Evolutionary conservation across 306 rosid genomes (phyloP).

Genomic region (Abrus precatorius): DNA sequence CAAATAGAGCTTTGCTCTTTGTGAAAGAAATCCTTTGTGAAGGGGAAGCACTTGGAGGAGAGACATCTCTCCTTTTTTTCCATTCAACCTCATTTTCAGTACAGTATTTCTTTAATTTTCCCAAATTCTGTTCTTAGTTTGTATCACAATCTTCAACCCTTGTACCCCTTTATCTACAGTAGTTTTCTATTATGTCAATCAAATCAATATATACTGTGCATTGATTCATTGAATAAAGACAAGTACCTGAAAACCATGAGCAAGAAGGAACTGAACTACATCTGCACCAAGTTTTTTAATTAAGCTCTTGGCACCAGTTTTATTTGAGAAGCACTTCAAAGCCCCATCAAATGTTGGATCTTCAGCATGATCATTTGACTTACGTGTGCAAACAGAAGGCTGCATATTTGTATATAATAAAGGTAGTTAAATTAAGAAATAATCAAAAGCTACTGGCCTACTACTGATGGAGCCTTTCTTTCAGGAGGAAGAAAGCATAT

Average conservation of each 20-base stretch:
- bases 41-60: not conserved
- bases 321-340: constrained; percentile 77
- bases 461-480: constrained; percentile 36
- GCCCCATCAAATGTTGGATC: constrained; percentile 72
- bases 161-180: constrained; percentile 3
- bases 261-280: constrained; percentile 75
- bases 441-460: constrained; percentile 21
- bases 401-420: constrained; percentile 50
- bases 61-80: not conserved
- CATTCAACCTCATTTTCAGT: not conserved
- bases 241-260: constrained; percentile 91
- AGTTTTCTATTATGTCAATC: not conserved
- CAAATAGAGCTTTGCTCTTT: not conserved
- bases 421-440: constrained; percentile 35
- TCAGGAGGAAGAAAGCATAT: not conserved
- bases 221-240: constrained; percentile 21
- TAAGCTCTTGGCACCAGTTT: constrained; percentile 64
- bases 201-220: constrained; percentile 2
- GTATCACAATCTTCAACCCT: not conserved
- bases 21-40: not conserved
- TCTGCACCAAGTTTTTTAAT: constrained; percentile 72
- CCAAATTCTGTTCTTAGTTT: not conserved
- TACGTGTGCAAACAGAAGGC: constrained; percentile 86
- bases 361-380: constrained; percentile 57
- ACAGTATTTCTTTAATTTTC: not conserved